Base-by-base conservation (phyloP, 306 rosid genomes). In the Rubus idaeus region DNA sequence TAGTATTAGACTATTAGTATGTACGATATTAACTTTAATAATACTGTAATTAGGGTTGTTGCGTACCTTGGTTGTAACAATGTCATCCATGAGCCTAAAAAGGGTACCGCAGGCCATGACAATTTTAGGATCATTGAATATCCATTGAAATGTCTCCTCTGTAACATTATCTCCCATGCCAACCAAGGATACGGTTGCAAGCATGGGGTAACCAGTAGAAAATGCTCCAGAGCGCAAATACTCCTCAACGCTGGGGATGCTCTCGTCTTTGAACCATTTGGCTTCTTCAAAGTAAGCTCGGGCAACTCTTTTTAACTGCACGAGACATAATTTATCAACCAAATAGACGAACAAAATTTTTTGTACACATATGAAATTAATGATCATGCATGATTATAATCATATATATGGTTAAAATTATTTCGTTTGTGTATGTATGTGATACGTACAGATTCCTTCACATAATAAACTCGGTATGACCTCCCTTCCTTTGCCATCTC, bases 271-370 rank as follows among this genome's bases (percentile, higher is more conserved):
- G 42, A 76, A 55, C 93, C 93, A 87, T 77, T 70, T 73, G 3
- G 90, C 90, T 26, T 83, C 89, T 5, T 74, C 57, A 52, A 83
- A 64, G 70, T 77, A 83, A 0, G 87, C 80, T 69, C 83, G 41
- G 1, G 42, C 84, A 0, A 20, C 3, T 4, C 26, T 72, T 63
- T 83, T 87, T 50, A 85, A 30, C 89, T 87, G 21, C 21, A 26
- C 10, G 6, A 30, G 2, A 30, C 1, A 30, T 30, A 30, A 30
- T 30, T 30, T 30, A 30, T 30, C 35, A 30, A 30, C 1, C 35
- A 30, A 30, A 30, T 30, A 30, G 35, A 30, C 35, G 35, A 30
- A 30, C 2, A 30, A 30, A 30, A 30, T 30, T 30, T 30, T 30
- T 30, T 30, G 35, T 30, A 30, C 35, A 30, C 35, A 2, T 2